Conservation (phyloP, 2,329 filamentous ascomycete species). For the Tolypocladium tundrense region DNA sequence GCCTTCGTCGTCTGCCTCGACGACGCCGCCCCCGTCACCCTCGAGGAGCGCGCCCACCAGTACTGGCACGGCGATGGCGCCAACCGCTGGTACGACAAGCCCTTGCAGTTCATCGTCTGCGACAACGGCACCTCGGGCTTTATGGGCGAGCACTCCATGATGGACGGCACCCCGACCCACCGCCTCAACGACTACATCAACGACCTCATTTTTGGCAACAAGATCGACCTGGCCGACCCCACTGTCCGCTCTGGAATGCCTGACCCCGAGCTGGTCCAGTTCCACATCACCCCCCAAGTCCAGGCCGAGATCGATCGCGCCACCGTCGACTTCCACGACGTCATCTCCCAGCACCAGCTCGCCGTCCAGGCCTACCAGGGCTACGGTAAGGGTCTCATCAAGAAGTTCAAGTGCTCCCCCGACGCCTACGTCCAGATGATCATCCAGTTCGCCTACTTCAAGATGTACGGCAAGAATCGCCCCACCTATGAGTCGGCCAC, state of each 20-base stretch:
- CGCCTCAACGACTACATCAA: constrained; percentile 93
- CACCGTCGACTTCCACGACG: constrained; percentile 63
- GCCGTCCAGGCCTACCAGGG: constrained; percentile 92
- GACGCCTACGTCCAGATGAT: constrained; percentile 98
- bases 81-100: constrained; percentile 98
- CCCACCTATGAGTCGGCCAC: constrained; percentile 97
- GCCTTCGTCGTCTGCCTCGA: constrained; percentile 92
- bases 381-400: constrained; percentile 97
- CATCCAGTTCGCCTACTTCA: constrained; percentile 95
- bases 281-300: constrained; percentile 65
- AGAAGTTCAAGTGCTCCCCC: constrained; percentile 97
- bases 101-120: constrained; percentile 93
- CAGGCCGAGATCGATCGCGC: constrained; percentile 72
- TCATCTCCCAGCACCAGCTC: constrained; percentile 83
- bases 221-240: constrained; percentile 78
- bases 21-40: constrained; percentile 79
- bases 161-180: constrained; percentile 98
- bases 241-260: constrained; percentile 71
- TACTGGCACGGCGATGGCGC: constrained; percentile 98
- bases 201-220: constrained; percentile 85
- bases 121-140: constrained; percentile 97
- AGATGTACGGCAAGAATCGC: constrained; percentile 97
- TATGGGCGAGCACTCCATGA: constrained; percentile 99
- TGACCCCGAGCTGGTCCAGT: constrained; percentile 67
- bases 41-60: constrained; percentile 88